Evolutionary conservation across 306 rosid genomes (phyloP), one percentile per base, ranked within the genome.

Genomic region (Cicer chorassanicum): DNA sequence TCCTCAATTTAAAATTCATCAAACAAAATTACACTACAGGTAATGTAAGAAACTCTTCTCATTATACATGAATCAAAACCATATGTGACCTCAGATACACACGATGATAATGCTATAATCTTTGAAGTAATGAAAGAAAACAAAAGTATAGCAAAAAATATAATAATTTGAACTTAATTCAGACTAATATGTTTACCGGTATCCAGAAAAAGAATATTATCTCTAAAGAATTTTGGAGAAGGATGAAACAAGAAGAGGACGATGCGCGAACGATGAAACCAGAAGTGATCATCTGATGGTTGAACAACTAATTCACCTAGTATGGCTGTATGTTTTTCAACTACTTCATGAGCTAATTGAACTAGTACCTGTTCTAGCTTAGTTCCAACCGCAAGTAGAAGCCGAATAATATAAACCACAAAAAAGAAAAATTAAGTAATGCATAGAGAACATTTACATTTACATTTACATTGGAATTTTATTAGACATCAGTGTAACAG

Each of bases 211-310:
- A 91, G 50, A 88, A 91, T 12, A 92, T 91, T 1, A 93, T 91
- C 88, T 93, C 98, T 21, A 93, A 93, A 80, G 98, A 84, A 61
- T 93, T 93, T 86, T 93, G 98, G 88, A 93, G 91, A 74, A 93
- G 98, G 83, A 88, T 91, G 98, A 73, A 93, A 88, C 86, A 93
- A 81, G 88, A 88, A 86, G 82, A 93, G 97, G 73, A 93, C 84
- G 43, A 93, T 38, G 34, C 66, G 82, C 7, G 98, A 97, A 5
- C 85, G 84, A 49, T 80, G 66, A 66, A 93, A 91, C 98, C 97
- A 93, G 61, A 93, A 93, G 81, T 88, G 98, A 29, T 84, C 86
- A 64, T 93, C 96, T 5, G 96, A 91, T 77, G 98, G 98, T 79
- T 82, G 80, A 74, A 91, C 96, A 44, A 91, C 82, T 38, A 93